phyloP scores from a whole-genome alignment of 371 early-diverging fungal species.

The Syncephalastrum sp. region DNA sequence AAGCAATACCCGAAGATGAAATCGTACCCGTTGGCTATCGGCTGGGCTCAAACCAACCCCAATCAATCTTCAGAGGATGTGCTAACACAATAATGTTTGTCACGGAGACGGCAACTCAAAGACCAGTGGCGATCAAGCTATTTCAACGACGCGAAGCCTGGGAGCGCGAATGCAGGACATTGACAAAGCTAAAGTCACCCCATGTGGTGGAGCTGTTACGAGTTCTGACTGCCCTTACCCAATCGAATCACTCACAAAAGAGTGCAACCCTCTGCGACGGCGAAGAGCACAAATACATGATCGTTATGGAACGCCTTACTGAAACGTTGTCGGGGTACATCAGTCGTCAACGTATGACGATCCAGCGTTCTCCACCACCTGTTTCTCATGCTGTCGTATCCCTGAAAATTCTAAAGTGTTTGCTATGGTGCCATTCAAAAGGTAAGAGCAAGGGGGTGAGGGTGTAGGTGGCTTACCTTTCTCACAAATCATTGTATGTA shows the following conservation, averaged over 20 bases:
- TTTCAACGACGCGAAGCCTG: slow-evolving; percentile 53
- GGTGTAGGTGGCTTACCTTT: slow-evolving; percentile 5
- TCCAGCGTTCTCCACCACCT: too few relatives aligned
- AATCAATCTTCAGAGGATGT: not conserved
- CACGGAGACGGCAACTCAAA: not conserved
- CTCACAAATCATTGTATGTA: slow-evolving; percentile 13
- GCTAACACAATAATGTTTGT: not conserved
- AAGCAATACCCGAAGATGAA: too few relatives aligned
- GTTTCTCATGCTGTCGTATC: too few relatives aligned
- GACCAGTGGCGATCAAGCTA: slow-evolving; percentile 27
- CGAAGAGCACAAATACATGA: slow-evolving; percentile 33
- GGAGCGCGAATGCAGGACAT: slow-evolving; percentile 47
- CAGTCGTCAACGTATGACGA: slow-evolving; percentile 5
- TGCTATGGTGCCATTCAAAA: slow-evolving; percentile 37
- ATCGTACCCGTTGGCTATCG: not conserved
- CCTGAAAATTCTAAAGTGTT: slow-evolving; percentile 17
- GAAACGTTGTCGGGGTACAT: slow-evolving; percentile 29
- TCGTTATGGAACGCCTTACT: slow-evolving; percentile 40
- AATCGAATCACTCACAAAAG: slow-evolving; percentile 1
- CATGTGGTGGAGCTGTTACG: slow-evolving; percentile 42
- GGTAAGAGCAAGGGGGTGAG: slow-evolving; percentile 11
- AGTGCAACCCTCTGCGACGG: slow-evolving; percentile 5
- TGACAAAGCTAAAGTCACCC: slow-evolving; percentile 36
- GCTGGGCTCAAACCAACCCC: too few relatives aligned
- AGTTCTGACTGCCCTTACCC: slow-evolving; percentile 39